Conservation (phyloP, 805 yeast genomes). For the Hanseniaspora guilliermondii region DNA sequence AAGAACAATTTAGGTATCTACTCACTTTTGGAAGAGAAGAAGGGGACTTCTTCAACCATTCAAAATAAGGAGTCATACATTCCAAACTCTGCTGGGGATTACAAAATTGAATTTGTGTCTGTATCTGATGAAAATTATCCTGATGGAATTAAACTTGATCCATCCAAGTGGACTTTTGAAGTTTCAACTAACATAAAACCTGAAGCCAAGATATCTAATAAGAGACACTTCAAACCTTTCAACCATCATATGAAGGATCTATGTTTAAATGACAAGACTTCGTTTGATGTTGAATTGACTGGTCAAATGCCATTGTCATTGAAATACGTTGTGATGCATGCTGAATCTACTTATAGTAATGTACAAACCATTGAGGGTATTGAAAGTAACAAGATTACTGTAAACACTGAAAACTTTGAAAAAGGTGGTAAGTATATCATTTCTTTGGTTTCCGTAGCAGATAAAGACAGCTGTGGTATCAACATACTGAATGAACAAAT, state of each 20-base stretch:
- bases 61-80: slow-evolving; percentile 51
- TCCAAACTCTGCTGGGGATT: slow-evolving; percentile 73
- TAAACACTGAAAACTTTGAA: slow-evolving; percentile 44
- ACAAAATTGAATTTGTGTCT: slow-evolving; percentile 55
- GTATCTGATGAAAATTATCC: slow-evolving; percentile 55
- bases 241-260: slow-evolving; percentile 22
- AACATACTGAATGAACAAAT: slow-evolving; percentile 52
- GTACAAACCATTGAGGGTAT: slow-evolving; percentile 35
- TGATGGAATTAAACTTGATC: slow-evolving; percentile 30
- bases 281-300: slow-evolving; percentile 46
- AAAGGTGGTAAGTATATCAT: slow-evolving; percentile 67
- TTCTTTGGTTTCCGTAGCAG: slow-evolving; percentile 52
- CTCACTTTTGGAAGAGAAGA: slow-evolving; percentile 29
- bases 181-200: slow-evolving; percentile 67
- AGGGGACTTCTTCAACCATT: slow-evolving; percentile 31
- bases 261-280: slow-evolving; percentile 37
- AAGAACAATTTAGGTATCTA: slow-evolving; percentile 29
- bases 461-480: slow-evolving; percentile 70
- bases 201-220: slow-evolving; percentile 13
- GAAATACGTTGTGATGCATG: slow-evolving; percentile 54
- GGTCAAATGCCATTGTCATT: slow-evolving; percentile 76
- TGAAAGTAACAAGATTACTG: slow-evolving; percentile 26
- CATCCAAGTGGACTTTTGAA: slow-evolving; percentile 40
- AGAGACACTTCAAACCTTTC: slow-evolving; percentile 14
- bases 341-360: slow-evolving; percentile 36